Conservation (phyloP, 2,329 filamentous ascomycete genomes). For the Chaetomium strumarium region DNA sequence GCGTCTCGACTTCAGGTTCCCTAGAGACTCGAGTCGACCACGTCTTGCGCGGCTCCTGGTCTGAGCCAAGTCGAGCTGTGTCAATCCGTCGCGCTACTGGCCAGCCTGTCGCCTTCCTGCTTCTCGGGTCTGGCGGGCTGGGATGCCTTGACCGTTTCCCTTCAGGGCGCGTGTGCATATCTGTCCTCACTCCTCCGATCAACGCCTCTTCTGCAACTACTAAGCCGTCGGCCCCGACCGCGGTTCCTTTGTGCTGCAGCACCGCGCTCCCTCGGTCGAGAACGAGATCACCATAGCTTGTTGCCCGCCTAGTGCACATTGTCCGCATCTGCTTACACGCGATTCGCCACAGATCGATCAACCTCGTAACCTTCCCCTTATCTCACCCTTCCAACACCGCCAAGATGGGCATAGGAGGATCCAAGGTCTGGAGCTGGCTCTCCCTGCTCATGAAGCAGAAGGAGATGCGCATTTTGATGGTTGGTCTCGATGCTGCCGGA, state of each 20-base stretch:
- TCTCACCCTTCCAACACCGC: slow-evolving; percentile 34
- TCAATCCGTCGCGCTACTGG: slow-evolving; percentile 15
- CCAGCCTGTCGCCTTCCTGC: slow-evolving; percentile 4
- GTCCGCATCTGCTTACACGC: slow-evolving; percentile 19
- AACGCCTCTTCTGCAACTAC: slow-evolving; percentile 15
- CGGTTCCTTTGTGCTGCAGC: slow-evolving; percentile 10
- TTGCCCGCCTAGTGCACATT: background rate
- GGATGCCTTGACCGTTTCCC: slow-evolving; percentile 6
- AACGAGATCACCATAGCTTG: background rate
- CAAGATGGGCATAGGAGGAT: slow-evolving; percentile 97
- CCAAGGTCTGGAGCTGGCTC: slow-evolving; percentile 46
- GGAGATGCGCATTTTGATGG: slow-evolving; percentile 99
- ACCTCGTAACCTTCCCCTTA: slow-evolving; percentile 5
- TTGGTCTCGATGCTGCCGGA: slow-evolving; percentile 97
- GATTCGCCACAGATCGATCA: slow-evolving; percentile 14
- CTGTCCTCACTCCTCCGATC: slow-evolving; percentile 27
- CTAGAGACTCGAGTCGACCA: slow-evolving; percentile 11
- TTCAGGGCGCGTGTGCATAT: slow-evolving; percentile 20
- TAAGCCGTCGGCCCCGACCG: slow-evolving; percentile 8
- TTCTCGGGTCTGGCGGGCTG: slow-evolving; percentile 10
- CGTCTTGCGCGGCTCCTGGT: slow-evolving; percentile 15
- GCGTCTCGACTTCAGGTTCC: slow-evolving; percentile 7
- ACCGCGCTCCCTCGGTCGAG: background rate
- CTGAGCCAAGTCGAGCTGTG: slow-evolving; percentile 10
- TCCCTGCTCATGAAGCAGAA: slow-evolving; percentile 57